These are phyloP conservation scores for Mortierella sp. DNA, from an alignment of 371 early-diverging fungal species.

Conservation along the genomic window DNA sequence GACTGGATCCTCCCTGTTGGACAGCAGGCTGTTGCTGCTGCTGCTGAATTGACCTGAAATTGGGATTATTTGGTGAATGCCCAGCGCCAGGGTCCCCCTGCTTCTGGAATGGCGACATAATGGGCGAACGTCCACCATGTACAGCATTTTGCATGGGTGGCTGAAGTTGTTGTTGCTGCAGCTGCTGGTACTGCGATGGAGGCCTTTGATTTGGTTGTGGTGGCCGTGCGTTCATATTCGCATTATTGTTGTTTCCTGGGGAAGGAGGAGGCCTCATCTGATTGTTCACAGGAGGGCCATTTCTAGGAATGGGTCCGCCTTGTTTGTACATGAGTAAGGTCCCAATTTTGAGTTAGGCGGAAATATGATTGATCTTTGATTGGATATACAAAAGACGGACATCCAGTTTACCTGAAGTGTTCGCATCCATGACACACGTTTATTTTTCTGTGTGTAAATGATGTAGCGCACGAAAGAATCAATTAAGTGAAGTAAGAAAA, in stretches of 20 bases:
- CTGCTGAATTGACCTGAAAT: slow-evolving; percentile 18
- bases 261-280: slow-evolving; percentile 44
- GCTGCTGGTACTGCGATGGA: slow-evolving; percentile 30
- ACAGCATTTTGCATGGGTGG: slow-evolving; percentile 14
- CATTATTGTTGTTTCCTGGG: slow-evolving; percentile 30
- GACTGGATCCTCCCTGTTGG: slow-evolving; percentile 12
- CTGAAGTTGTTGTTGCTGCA: slow-evolving; percentile 35
- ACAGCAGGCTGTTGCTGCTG: slow-evolving; percentile 5
- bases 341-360: neutral
- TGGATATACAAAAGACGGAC: neutral
- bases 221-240: slow-evolving; percentile 34
- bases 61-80: slow-evolving; percentile 19
- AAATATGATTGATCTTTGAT: neutral
- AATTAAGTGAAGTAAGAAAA: neutral
- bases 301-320: slow-evolving; percentile 29
- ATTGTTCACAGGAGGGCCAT: slow-evolving; percentile 33
- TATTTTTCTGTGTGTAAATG: slow-evolving; percentile 2
- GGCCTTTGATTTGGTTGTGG: slow-evolving; percentile 35
- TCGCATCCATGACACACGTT: slow-evolving; percentile 22
- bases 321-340: neutral
- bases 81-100: slow-evolving; percentile 30
- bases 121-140: slow-evolving; percentile 38
- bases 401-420: slow-evolving; percentile 13
- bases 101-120: slow-evolving; percentile 43
- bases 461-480: neutral